Evolutionary conservation across 768 basidiomycete species (phyloP), one percentile per base, ranked within the genome.

Genomic region (Dacryopinax spathularia): DNA sequence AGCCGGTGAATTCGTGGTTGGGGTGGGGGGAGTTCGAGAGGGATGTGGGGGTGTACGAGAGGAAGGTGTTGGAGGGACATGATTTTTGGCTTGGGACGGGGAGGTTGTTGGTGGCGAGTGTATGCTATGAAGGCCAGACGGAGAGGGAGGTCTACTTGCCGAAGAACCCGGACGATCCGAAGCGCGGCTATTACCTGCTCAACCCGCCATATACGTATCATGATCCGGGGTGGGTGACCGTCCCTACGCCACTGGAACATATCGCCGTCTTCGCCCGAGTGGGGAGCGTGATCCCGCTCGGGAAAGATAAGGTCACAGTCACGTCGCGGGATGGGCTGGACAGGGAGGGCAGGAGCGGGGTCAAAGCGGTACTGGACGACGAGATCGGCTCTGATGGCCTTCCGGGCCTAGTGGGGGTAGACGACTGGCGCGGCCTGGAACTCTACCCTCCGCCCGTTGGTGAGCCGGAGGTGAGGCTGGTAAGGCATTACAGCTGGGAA

Each of bases 51-150:
- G 67, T 72, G 15, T 74, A 69, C 68, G 69, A 69, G 22, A 63
- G 68, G 20, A 66, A 66, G 39, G 62, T 70, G 15, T 62, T 74
- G 33, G 69, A 72, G 27, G 72, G 73, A 22, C 71, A 72, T 56
- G 73, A 74, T 63, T 73, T 69, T 20, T 74, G 73, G 73, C 60
- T 73, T 43, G 73, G 73, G 16, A 64, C 68, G 18, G 73, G 73
- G 2, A 62, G 68, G n/a, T 63, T 74, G 18, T 66, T 73, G 5
- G 69, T 71, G 37, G 68, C 67, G 10, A 71, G 72, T 13, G 70
- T 68, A 18, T 67, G 72, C 44, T 71, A 66, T 44, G 66, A 69
- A 34, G 71, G 69, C 18, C 62, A 68, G 59, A 66, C 65, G 18
- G 63, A 63, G 29, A 67, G 71, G 35, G 62, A 68, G 29, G 72